These are phyloP conservation scores for Plasmodium coatneyi DNA, from an alignment of 169 alveolate species.

Conservation along the genomic window DNA sequence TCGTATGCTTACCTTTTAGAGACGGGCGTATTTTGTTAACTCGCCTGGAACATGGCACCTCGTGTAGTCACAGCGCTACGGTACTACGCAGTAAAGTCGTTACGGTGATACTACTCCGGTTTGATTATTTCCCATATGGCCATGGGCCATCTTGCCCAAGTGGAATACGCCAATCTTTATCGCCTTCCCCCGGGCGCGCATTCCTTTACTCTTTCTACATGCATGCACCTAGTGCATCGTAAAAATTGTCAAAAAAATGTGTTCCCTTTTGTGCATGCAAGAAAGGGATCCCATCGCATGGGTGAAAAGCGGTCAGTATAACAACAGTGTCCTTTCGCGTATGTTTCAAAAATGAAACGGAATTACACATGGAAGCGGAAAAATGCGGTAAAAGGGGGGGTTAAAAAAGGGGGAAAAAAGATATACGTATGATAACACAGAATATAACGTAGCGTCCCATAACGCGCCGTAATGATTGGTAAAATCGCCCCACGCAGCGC, in stretches of 20 bases:
- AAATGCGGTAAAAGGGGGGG: neutral
- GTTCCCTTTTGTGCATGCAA: neutral
- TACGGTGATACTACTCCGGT: neutral
- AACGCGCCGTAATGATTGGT: neutral
- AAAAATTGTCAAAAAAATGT: neutral
- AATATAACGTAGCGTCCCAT: neutral
- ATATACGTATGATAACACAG: neutral
- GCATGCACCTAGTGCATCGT: slow-evolving; percentile 11
- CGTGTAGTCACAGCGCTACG: neutral
- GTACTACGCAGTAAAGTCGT: neutral
- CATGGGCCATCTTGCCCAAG: neutral
- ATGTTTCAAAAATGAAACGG: neutral
- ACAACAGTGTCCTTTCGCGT: neutral
- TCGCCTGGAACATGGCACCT: neutral
- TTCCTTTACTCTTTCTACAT: neutral
- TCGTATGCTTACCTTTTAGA: neutral
- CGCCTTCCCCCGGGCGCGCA: neutral
- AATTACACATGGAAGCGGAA: neutral
- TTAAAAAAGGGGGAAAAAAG: neutral
- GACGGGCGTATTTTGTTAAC: neutral
- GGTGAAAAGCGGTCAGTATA: neutral
- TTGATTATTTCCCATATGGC: neutral
- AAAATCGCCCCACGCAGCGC: neutral
- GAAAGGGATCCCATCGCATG: neutral
- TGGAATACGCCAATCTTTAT: neutral